phyloP scores from a whole-genome alignment of 306 rosid species.

The Trifolium repens region DNA sequence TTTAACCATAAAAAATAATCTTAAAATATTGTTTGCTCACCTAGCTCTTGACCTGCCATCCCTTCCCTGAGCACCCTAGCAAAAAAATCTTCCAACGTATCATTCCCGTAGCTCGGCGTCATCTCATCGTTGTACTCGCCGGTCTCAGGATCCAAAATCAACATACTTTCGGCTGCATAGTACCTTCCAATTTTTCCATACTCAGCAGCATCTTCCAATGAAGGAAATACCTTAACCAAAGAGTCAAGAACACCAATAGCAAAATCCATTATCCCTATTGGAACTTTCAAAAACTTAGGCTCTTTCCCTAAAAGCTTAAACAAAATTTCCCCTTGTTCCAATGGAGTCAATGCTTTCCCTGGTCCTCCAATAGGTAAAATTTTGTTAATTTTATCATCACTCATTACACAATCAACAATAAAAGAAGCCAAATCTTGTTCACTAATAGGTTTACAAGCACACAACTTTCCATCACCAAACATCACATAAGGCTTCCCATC shows the following conservation, averaged over 20 bases:
- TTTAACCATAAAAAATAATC: slow-evolving; percentile 16
- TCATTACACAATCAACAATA: slow-evolving; percentile 78
- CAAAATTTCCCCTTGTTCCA: slow-evolving; percentile 92
- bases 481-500: slow-evolving; percentile 98
- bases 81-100: slow-evolving; percentile 86
- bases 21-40: slow-evolving; percentile 81
- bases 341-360: slow-evolving; percentile 83
- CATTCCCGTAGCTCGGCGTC: slow-evolving; percentile 97
- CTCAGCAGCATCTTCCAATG: slow-evolving; percentile 91
- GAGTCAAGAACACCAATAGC: slow-evolving; percentile 77
- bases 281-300: slow-evolving; percentile 88
- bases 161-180: slow-evolving; percentile 96
- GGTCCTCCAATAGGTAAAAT: slow-evolving; percentile 91
- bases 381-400: slow-evolving; percentile 69
- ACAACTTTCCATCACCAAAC: slow-evolving; percentile 97
- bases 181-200: slow-evolving; percentile 96
- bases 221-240: slow-evolving; percentile 78
- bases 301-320: slow-evolving; percentile 79
- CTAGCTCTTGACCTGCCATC: slow-evolving; percentile 96
- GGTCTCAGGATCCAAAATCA: slow-evolving; percentile 82
- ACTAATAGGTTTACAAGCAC: slow-evolving; percentile 95
- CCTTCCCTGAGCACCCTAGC: slow-evolving; percentile 83
- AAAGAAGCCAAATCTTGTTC: slow-evolving; percentile 91
- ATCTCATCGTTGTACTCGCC: slow-evolving; percentile 87
- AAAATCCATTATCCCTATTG: slow-evolving; percentile 93